Evolutionary conservation across 2,329 filamentous ascomycete genomes (phyloP).

Genomic region (Microdochium bolleyi): DNA sequence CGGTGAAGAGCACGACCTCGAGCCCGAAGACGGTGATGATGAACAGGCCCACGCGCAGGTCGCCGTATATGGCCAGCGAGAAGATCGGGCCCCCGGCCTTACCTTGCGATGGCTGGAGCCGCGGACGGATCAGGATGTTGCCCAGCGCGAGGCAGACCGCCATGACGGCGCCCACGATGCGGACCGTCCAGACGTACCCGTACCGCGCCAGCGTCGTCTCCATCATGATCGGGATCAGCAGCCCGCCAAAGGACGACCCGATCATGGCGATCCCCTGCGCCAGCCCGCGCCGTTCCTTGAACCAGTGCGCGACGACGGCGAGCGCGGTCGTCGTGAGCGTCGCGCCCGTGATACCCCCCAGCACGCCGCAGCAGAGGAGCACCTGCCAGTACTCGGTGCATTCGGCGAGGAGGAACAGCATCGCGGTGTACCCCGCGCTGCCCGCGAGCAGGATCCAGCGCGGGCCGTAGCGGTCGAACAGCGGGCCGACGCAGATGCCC

Average conservation of each 20-base stretch:
- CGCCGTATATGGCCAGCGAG: slow-evolving; percentile 30
- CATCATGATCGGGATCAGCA: slow-evolving; percentile 25
- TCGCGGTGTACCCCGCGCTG: slow-evolving; percentile 20
- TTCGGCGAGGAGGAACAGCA: slow-evolving; percentile 19
- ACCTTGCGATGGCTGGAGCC: slow-evolving; percentile 23
- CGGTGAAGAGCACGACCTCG: slow-evolving; percentile 39
- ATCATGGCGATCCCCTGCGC: slow-evolving; percentile 15
- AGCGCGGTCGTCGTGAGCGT: slow-evolving; percentile 25
- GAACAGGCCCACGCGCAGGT: slow-evolving; percentile 30
- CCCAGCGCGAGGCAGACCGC: slow-evolving; percentile 15
- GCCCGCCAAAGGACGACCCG: slow-evolving; percentile 15
- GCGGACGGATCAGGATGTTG: slow-evolving; percentile 17
- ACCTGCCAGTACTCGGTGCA: slow-evolving; percentile 23
- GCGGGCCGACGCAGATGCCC: slow-evolving; percentile 37
- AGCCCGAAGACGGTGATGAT: slow-evolving; percentile 33
- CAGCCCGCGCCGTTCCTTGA: slow-evolving; percentile 12
- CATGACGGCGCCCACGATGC: slow-evolving; percentile 20
- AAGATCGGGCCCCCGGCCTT: slow-evolving; percentile 19
- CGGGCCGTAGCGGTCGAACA: slow-evolving; percentile 39
- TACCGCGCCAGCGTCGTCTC: slow-evolving; percentile 15
- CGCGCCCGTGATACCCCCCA: slow-evolving; percentile 31
- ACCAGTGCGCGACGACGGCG: slow-evolving; percentile 21
- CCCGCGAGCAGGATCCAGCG: slow-evolving; percentile 28
- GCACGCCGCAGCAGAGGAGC: slow-evolving; percentile 31
- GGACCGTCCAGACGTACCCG: slow-evolving; percentile 25